phyloP scores from a whole-genome alignment of 2,329 filamentous ascomycete genomes.

The Podosphaera fusca region DNA sequence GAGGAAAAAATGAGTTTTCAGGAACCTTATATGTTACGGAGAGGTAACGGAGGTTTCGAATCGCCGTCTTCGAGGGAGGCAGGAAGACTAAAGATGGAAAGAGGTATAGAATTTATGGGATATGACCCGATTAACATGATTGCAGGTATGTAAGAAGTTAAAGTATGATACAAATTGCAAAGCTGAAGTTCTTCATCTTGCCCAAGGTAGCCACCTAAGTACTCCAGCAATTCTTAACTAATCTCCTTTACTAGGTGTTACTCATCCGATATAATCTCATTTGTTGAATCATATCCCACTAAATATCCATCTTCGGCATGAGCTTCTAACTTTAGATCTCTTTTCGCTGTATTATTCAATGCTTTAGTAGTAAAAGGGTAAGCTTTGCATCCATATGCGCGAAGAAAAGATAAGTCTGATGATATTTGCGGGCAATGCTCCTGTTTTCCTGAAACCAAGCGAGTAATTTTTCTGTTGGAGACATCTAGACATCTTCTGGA shows the following conservation, averaged over 20 bases:
- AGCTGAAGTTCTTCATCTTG: too few relatives aligned
- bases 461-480: background rate
- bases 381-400: background rate
- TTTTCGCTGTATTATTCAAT: background rate
- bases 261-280: background rate
- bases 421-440: background rate
- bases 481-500: background rate
- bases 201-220: too few relatives aligned
- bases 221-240: too few relatives aligned
- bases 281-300: background rate
- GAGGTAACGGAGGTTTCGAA: too few relatives aligned
- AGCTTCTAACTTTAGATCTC: background rate
- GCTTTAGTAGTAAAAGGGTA: background rate
- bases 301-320: background rate
- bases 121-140: too few relatives aligned
- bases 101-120: too few relatives aligned
- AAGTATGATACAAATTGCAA: too few relatives aligned
- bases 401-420: slow-evolving; percentile 1
- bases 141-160: too few relatives aligned
- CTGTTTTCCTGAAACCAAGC: background rate
- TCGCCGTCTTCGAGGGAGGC: too few relatives aligned
- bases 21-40: background rate
- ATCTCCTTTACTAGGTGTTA: background rate
- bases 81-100: too few relatives aligned
- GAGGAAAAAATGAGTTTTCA: background rate